Base-by-base conservation (phyloP, 1,139 yeast genomes). In the Pichia sp. region DNA sequence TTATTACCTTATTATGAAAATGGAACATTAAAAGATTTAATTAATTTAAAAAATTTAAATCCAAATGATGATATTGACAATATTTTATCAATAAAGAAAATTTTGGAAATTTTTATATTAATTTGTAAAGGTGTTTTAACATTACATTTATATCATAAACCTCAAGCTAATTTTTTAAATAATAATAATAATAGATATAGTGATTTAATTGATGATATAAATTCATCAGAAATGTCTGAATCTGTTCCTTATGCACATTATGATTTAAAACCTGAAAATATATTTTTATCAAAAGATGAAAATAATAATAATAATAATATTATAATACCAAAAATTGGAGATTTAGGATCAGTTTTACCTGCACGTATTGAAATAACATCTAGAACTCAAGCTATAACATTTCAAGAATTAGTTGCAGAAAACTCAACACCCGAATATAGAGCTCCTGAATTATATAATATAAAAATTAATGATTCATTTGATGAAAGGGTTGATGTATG, bases 401-500 rank as follows among this genome's bases (percentile, higher is more conserved):
- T 87, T 35, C 92, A 87, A 47, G 96, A 89, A 57, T 70, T 78
- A 59, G 89, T 95, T 5, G 87, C 81, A 49, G 95, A 85, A 58
- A 89, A 86, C 61, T 87, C 96, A 58, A 85, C 96, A 1, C 67
- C 87, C 48, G 92, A 95, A 0, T 90, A 84, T 62, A 68, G 96
- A 34, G 96, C 97, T 0, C 97, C 97, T 0, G 97, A 90, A 59
- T 68, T 90, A 39, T 68, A 89, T 48, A 94, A 87, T 55, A 85
- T 87, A 42, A 78, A 77, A 42, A 76, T 87, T 0, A 81, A 82
- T 40, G 62, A 76, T 12, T 64, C 65, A 4, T 71, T 90, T 39
- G 80, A 82, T 48, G 95, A 85, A 58, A 74, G 76, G 45, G 81
- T 85, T 5, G 97, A 90, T 59, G 78, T 90, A 22, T 90, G 97